Evolutionary conservation across 371 early-diverging fungal species (phyloP).

Genomic region (Blakeslea trispora): DNA sequence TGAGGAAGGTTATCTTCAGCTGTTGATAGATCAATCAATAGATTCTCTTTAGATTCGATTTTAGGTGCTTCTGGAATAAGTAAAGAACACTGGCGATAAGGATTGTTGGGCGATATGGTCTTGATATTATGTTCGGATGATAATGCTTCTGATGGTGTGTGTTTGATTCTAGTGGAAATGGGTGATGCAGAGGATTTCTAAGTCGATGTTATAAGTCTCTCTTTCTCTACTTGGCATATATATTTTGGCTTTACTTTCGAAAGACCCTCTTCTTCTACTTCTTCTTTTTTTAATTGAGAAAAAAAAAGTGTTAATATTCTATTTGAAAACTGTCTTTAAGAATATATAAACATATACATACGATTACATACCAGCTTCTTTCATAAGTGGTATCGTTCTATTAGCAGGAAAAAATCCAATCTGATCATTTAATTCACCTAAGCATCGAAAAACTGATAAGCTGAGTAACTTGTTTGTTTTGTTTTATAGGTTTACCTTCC

Average conservation of each 20-base stretch:
- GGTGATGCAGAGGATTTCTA: too few species aligned
- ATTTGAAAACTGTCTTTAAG: too few species aligned
- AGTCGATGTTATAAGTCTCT: too few species aligned
- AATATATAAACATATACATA: too few species aligned
- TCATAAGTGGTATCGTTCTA: constrained; percentile 24
- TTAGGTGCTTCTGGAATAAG: constrained; percentile 5
- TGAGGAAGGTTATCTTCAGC: constrained; percentile 17
- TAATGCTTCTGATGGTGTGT: background rate
- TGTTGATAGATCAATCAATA: constrained; percentile 15
- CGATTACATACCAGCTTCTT: background rate
- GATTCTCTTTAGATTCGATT: background rate
- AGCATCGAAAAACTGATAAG: background rate
- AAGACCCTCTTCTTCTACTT: too few species aligned
- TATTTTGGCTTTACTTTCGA: too few species aligned
- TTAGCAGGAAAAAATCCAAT: constrained; percentile 59
- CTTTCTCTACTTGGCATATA: too few species aligned
- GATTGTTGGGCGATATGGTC: constrained; percentile 6
- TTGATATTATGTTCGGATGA: background rate
- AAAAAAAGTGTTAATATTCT: too few species aligned
- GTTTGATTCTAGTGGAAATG: too few species aligned
- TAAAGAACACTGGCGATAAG: constrained; percentile 5
- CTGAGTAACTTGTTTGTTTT: too few species aligned
- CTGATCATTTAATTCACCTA: constrained; percentile 48
- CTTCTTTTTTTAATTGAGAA: too few species aligned
- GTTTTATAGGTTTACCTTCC: too few species aligned